These are phyloP conservation scores for Aspergillus ustus DNA, from an alignment of 2,329 filamentous ascomycete genomes.

Conservation along the genomic window DNA sequence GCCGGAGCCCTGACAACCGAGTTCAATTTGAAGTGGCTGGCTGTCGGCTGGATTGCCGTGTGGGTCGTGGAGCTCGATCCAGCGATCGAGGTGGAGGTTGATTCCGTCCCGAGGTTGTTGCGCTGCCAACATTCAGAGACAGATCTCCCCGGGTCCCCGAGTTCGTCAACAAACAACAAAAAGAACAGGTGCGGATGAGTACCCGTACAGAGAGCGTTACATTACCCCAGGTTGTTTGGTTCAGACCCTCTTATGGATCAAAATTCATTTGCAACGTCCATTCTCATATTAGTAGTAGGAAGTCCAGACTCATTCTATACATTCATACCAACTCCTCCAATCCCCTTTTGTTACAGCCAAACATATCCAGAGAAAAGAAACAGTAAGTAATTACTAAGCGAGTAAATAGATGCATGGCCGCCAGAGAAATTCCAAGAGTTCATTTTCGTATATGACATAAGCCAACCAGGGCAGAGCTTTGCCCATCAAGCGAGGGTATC, in stretches of 20 bases:
- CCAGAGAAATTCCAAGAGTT: conserved; percentile 1
- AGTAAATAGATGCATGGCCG: background rate
- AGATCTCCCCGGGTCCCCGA: background rate
- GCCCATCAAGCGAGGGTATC: conserved; percentile 23
- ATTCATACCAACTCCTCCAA: background rate
- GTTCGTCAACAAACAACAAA: background rate
- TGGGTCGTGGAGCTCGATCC: conserved; percentile 15
- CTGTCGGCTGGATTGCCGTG: conserved; percentile 18
- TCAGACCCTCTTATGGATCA: background rate
- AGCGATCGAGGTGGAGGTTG: conserved; percentile 21
- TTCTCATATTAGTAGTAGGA: background rate
- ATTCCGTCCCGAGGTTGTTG: conserved; percentile 22
- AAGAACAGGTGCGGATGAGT: background rate
- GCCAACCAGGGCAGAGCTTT: background rate
- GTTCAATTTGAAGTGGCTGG: conserved; percentile 12
- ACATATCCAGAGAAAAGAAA: background rate
- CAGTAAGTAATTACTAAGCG: background rate
- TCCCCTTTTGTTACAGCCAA: background rate
- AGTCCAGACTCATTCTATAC: background rate
- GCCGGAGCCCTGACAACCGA: conserved; percentile 3
- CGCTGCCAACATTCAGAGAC: conserved; percentile 14
- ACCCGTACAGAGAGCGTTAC: too few species aligned
- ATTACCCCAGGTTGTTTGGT: background rate
- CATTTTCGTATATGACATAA: conserved; percentile 13
- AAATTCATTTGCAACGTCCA: background rate